Percentiles rank a stretch among this genome's conserved stretches.
These are phyloP conservation scores for Meyerozyma guilliermondii DNA, from an alignment of 1,139 yeast genomes.

Conservation along the genomic window DNA sequence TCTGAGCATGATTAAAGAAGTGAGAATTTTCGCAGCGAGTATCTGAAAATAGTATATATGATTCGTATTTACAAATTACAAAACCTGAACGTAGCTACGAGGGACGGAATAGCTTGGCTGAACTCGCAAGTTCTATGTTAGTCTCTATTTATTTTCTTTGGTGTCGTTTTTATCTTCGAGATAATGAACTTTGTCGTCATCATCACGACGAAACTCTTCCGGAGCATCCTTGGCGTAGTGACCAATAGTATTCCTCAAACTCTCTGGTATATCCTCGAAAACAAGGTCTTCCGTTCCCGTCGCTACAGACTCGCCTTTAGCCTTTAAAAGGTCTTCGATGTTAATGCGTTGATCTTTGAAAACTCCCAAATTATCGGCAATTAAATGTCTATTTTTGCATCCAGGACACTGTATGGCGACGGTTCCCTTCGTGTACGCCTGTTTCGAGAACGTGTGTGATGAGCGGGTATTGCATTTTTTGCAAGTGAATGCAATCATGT, in stretches of 20 bases:
- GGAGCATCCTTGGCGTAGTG: constrained; percentile 68
- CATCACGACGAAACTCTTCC: constrained; percentile 19
- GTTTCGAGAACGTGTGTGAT: constrained; percentile 83
- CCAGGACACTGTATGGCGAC: constrained; percentile 91
- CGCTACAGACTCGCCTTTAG: constrained; percentile 71
- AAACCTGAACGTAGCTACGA: too few species aligned
- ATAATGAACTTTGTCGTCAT: constrained; percentile 7
- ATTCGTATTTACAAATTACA: too few species aligned
- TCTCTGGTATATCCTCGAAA: constrained; percentile 70
- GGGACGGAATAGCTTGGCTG: too few species aligned
- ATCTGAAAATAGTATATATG: too few species aligned
- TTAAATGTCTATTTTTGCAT: constrained; percentile 81
- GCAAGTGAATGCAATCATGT: constrained; percentile 87
- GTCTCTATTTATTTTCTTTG: not conserved
- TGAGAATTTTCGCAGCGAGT: not conserved
- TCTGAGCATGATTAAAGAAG: not conserved
- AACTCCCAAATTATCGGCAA: constrained; percentile 86
- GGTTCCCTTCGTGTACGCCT: constrained; percentile 83
- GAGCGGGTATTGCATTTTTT: constrained; percentile 82
- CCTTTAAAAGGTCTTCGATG: constrained; percentile 71
- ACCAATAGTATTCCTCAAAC: constrained; percentile 49
- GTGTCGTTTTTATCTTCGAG: not conserved
- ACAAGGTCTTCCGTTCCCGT: constrained; percentile 58
- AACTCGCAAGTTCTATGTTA: not conserved
- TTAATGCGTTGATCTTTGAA: constrained; percentile 73